A percentile compares a stretch with the other conserved stretches of the same genome.
Evolutionary conservation across 352 stramenopile species (phyloP).

Genomic region (Phytophthora litchii): DNA sequence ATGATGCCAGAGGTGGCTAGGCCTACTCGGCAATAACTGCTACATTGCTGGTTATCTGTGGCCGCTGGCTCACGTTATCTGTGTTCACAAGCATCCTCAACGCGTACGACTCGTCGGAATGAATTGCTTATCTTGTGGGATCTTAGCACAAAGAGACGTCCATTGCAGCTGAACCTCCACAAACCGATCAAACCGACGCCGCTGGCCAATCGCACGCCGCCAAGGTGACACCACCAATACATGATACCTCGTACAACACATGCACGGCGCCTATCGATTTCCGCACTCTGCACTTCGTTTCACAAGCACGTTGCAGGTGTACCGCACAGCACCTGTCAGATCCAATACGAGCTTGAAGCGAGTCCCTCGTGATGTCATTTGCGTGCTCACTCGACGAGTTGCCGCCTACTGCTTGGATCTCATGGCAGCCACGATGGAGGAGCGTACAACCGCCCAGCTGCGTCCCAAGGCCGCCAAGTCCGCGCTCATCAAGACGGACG

Average conservation of each 20-base stretch:
- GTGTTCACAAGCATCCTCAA: background rate
- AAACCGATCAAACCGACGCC: background rate
- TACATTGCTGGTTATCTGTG: no score
- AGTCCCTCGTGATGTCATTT: constrained; percentile 16
- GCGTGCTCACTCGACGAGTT: constrained; percentile 27
- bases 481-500: constrained; percentile 20
- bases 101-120: background rate
- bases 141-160: constrained; percentile 4
- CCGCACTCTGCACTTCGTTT: no score
- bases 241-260: no score
- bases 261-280: no score
- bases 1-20: constrained; percentile 11
- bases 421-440: constrained; percentile 12
- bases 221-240: background rate
- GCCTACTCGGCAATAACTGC: no score
- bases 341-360: no score
- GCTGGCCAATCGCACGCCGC: constrained; percentile 10
- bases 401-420: constrained; percentile 6
- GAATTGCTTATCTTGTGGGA: no score
- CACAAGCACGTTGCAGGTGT: no score
- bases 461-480: constrained; percentile 9
- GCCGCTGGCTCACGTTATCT: constrained; percentile 8
- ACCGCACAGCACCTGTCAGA: no score
- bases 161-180: background rate
- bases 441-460: constrained; percentile 1